Percentiles rank a stretch among this genome's conserved stretches.
Evolutionary conservation across 805 yeast genomes (phyloP).

Genomic region (Dipodascus albidus): DNA sequence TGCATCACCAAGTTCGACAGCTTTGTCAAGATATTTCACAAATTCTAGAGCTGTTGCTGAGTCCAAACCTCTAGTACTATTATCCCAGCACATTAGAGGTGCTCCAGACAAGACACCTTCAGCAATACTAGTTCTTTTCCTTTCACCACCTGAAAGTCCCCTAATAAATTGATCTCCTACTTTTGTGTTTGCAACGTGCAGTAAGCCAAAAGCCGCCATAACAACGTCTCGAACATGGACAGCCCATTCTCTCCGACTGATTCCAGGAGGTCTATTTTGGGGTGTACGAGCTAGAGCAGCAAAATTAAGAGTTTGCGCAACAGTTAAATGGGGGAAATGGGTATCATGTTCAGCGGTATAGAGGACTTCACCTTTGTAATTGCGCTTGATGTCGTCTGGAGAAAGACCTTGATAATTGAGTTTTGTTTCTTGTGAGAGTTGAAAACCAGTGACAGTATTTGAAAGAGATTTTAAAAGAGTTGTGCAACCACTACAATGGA

Average conservation of each 20-base stretch:
- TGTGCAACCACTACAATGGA: constrained; percentile 42
- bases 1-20: constrained; percentile 42
- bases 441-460: constrained; percentile 46
- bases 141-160: constrained; percentile 65
- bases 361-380: constrained; percentile 57
- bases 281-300: constrained; percentile 57
- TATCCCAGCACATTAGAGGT: constrained; percentile 52
- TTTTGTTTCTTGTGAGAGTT: constrained; percentile 36
- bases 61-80: constrained; percentile 61
- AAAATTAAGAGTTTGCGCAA: constrained; percentile 51
- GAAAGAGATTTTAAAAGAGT: constrained; percentile 38
- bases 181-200: constrained; percentile 47
- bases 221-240: constrained; percentile 40
- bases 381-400: constrained; percentile 33
- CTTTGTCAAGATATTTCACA: constrained; percentile 45
- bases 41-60: constrained; percentile 62
- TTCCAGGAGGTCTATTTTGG: constrained; percentile 45
- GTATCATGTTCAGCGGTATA: constrained; percentile 58
- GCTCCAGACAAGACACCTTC: constrained; percentile 39
- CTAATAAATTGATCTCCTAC: constrained; percentile 59
- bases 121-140: constrained; percentile 60
- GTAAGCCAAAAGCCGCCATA: constrained; percentile 39
- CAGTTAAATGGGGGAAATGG: constrained; percentile 60
- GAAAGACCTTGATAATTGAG: constrained; percentile 37
- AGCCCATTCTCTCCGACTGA: constrained; percentile 45